Evolutionary conservation across 805 yeast genomes (phyloP).

Genomic region (Osmozyma mogii): DNA sequence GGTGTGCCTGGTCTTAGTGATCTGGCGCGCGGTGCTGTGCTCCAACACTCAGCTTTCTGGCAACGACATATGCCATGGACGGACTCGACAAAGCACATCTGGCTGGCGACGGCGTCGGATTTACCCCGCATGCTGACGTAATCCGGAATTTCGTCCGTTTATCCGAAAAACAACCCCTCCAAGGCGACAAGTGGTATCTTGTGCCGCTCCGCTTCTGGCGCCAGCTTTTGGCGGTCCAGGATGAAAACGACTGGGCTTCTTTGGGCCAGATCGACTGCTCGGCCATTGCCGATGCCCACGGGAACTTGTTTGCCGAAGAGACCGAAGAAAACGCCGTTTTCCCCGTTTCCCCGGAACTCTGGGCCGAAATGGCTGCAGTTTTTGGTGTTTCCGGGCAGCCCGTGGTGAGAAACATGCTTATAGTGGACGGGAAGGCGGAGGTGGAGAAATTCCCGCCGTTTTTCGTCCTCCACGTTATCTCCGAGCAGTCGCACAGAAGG

Average conservation of each 20-base stretch:
- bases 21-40: no score
- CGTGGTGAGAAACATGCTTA: slow-evolving; percentile 22
- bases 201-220: slow-evolving; percentile 41
- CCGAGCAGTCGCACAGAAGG: no score
- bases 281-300: slow-evolving; percentile 36
- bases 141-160: background rate
- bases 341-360: slow-evolving; percentile 37
- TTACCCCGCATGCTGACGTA: no score
- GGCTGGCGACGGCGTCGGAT: no score
- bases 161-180: slow-evolving; percentile 15
- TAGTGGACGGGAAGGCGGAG: slow-evolving; percentile 17
- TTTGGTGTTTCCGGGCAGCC: slow-evolving; percentile 42
- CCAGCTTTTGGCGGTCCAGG: slow-evolving; percentile 28
- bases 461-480: slow-evolving; percentile 28
- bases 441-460: slow-evolving; percentile 31
- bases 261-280: slow-evolving; percentile 44
- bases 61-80: no score
- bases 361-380: slow-evolving; percentile 40
- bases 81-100: no score
- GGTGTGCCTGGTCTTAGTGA: no score
- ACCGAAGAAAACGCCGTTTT: slow-evolving; percentile 14
- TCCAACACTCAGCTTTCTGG: no score
- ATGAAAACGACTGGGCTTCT: slow-evolving; percentile 15
- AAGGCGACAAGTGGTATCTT: slow-evolving; percentile 43
- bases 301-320: slow-evolving; percentile 29